Evolutionary conservation across 2,329 filamentous ascomycete genomes (phyloP), one percentile per base, ranked within the genome.

Genomic region (Magnaporthiopsis incrustans): DNA sequence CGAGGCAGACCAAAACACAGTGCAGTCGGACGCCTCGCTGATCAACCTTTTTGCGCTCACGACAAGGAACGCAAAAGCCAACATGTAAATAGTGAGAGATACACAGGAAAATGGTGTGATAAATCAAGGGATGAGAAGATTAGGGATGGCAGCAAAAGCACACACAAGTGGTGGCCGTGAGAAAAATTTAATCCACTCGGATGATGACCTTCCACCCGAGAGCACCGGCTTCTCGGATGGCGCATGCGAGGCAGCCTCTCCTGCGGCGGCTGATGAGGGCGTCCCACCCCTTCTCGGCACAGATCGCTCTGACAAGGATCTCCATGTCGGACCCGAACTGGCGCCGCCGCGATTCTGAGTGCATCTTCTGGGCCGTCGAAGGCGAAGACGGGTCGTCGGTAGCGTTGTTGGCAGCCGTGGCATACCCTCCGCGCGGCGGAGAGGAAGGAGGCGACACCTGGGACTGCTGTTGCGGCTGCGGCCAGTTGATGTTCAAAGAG

Each of bases 241-340:
- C 89, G 74, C 90, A 94, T 4, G 84, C 83, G 50, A 93, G 74
- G 71, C 90, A 94, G 0, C 88, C 89, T 66, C 89, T 80, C 67
- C 85, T 83, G 56, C 82, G 79, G 62, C 88, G 80, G 66, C 87
- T 90, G 67, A 93, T 81, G 25, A 93, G 72, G 27, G 90, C 89
- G 72, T 92, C 89, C 81, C 87, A 88, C 2, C 90, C 90, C 68
- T 83, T 85, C 71, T 90, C 86, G 0, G 89, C 87, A 72, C 90
- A 93, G 68, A 91, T 80, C 1, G 89, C 89, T 61, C 90, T 79
- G 1, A 87, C 88, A 63, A 93, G 76, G 11, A 92, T 81, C 74
- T 92, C 89, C 71, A 89, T 78, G 69, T 88, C 86, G 15, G 85
- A 88, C 1, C 84, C 84, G 64, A 84, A 85, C 56, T 86, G 83